Conservation (phyloP, 345 rosid species). For the Gossypium stocksii region DNA sequence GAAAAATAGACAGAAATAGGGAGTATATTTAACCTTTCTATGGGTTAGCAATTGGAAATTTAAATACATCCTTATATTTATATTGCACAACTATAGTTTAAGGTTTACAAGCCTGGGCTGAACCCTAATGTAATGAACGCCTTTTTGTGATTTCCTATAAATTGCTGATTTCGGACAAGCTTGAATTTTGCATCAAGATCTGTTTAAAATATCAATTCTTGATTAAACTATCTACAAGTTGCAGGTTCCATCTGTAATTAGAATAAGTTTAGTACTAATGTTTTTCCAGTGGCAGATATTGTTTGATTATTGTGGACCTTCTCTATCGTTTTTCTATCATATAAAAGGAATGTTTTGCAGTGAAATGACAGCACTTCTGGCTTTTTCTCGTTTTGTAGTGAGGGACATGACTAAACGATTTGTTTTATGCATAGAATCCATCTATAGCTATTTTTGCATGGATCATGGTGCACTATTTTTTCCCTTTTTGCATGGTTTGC, state of each 20-base stretch:
- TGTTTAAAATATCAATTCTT: neutral
- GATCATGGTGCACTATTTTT: neutral
- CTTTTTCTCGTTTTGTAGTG: neutral
- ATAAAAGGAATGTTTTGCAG: neutral
- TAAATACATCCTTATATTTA: neutral
- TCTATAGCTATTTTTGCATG: neutral
- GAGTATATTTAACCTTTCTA: neutral
- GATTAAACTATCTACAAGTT: neutral
- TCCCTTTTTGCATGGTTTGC: neutral
- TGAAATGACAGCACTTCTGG: neutral
- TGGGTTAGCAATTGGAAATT: conserved; percentile 6
- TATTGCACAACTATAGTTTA: neutral
- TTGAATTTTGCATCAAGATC: neutral
- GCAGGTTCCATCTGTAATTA: neutral
- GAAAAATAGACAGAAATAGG: neutral
- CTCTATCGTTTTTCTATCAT: neutral
- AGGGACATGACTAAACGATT: neutral
- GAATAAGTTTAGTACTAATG: neutral
- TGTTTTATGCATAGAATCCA: neutral
- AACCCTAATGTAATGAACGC: neutral
- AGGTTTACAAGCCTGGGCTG: neutral
- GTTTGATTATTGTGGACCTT: neutral
- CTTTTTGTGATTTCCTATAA: neutral
- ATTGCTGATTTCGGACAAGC: neutral
- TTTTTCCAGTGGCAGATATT: neutral